A percentile compares a stretch with the other conserved stretches of the same genome.
Conservation (phyloP, 257 asterid genomes). For the Echites panduratus region DNA sequence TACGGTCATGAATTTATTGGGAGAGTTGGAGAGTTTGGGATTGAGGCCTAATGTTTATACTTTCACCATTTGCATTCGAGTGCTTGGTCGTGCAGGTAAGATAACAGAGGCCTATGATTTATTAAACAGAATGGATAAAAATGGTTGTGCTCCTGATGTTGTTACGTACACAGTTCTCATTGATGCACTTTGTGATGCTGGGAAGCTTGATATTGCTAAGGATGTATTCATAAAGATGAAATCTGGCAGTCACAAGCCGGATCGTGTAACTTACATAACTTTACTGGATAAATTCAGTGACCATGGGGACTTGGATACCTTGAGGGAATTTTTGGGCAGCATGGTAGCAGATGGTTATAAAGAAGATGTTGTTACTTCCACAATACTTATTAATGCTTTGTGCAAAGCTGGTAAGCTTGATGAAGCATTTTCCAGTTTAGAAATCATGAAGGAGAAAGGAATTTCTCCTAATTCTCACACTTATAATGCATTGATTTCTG, state of each 20-base stretch:
- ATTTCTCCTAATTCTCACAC: conserved; percentile 77
- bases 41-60: conserved; percentile 90
- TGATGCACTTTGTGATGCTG: conserved; percentile 92
- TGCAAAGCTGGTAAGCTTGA: conserved; percentile 62
- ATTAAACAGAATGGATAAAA: conserved; percentile 74
- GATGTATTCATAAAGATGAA: conserved; percentile 74
- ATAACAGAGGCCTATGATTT: conserved; percentile 57
- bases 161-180: conserved; percentile 87
- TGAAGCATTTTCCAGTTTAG: conserved; percentile 64
- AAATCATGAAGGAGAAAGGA: conserved; percentile 59
- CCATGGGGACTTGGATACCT: conserved; percentile 60
- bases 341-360: conserved; percentile 85
- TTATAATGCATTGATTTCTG: conserved; percentile 77
- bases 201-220: conserved; percentile 64
- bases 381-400: conserved; percentile 70
- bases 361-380: conserved; percentile 78
- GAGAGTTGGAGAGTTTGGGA: conserved; percentile 75
- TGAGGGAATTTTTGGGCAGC: conserved; percentile 53
- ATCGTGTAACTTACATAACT: conserved; percentile 85
- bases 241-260: conserved; percentile 71
- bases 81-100: conserved; percentile 88
- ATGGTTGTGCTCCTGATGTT: conserved; percentile 91
- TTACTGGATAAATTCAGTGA: conserved; percentile 76
- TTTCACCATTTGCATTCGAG: conserved; percentile 88
- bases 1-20: conserved; percentile 66